phyloP scores from a whole-genome alignment of 495 filamentous ascomycete genomes.

The Neurospora terricola region DNA sequence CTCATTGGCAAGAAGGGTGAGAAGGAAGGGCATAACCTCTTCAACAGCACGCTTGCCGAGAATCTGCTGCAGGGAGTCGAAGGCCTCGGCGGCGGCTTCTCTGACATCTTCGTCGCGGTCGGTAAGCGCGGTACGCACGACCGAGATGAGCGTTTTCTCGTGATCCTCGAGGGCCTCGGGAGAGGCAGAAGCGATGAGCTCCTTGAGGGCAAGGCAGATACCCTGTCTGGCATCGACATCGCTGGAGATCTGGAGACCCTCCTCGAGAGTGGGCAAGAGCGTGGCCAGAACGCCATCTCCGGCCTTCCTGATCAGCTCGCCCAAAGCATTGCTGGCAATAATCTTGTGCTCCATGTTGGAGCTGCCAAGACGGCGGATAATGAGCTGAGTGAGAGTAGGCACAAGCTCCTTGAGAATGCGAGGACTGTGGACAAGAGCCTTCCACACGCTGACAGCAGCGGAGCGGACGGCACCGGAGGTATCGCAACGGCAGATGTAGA shows the following conservation, averaged over 20 bases:
- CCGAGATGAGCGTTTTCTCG: constrained; percentile 87
- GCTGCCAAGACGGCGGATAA: constrained; percentile 88
- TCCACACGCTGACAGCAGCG: constrained; percentile 91
- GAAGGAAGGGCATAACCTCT: constrained; percentile 85
- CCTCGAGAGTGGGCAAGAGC: constrained; percentile 83
- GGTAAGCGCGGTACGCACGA: constrained; percentile 86
- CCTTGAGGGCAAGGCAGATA: constrained; percentile 90
- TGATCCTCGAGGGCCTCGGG: constrained; percentile 84
- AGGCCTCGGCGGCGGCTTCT: constrained; percentile 93
- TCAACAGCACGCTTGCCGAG: constrained; percentile 89
- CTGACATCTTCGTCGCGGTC: constrained; percentile 82
- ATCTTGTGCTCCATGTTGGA: constrained; percentile 97
- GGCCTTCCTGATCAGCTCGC: constrained; percentile 92
- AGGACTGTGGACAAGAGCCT: constrained; percentile 87
- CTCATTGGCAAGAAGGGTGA: constrained; percentile 75
- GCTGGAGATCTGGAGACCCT: constrained; percentile 76
- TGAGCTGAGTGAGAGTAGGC: constrained; percentile 84
- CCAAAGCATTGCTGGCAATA: constrained; percentile 93
- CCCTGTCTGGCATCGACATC: constrained; percentile 94
- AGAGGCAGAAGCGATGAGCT: constrained; percentile 87
- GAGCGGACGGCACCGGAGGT: constrained; percentile 85
- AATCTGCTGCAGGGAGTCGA: constrained; percentile 86
- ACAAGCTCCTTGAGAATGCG: constrained; percentile 89
- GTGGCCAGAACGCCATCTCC: constrained; percentile 86
- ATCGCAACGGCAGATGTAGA: constrained; percentile 97